Evolutionary conservation across 768 basidiomycete species (phyloP), one percentile per base, ranked within the genome.

Genomic region (Kwoniella sp.): DNA sequence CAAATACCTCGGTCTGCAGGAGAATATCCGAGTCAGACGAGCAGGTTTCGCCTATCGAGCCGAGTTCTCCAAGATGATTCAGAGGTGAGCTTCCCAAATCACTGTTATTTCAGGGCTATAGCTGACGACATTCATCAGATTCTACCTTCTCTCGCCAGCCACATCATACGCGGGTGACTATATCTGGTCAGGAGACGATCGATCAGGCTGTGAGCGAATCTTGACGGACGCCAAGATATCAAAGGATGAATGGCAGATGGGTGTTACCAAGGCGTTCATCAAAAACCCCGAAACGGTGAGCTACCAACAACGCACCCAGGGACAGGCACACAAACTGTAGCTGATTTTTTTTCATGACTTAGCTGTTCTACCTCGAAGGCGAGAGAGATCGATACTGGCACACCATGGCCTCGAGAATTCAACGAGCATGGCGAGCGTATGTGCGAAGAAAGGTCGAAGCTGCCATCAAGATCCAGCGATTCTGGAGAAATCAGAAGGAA

Each of bases 371-470:
- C 13, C 83, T 99, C 60, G 96, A 99, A 83, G 94, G 92, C 7
- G 98, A 98, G 92, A 88, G 96, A 55, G 96, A 99, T 78, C 87
- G 90, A 57, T 99, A 98, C 80, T 99, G 96, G 96, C 96, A 99
- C 80, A 98, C 97, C 80, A 99, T 99, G 96, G 96, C 96, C 0
- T 86, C 82, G 25, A 89, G 96, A 49, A 99, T 99, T 55, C 96
- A 99, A 80, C 88, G 96, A 33, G 92, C 92, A 4, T 99, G 88
- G 85, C 85, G 95, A 63, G 95, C 96, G 78, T 96, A 96, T 79
- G 86, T 94, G 85, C 87, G 95, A 9, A 91, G 96, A 82, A 92
- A 90, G 81, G 86, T 93, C 71, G 96, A 97, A 76, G 95, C 92
- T 73, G 96, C 96, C 12, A 86, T 85, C 33, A 89, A 92, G 57